phyloP scores from a whole-genome alignment of 2,329 filamentous ascomycete genomes.

The Chrysoporthe deuterocubensis region DNA sequence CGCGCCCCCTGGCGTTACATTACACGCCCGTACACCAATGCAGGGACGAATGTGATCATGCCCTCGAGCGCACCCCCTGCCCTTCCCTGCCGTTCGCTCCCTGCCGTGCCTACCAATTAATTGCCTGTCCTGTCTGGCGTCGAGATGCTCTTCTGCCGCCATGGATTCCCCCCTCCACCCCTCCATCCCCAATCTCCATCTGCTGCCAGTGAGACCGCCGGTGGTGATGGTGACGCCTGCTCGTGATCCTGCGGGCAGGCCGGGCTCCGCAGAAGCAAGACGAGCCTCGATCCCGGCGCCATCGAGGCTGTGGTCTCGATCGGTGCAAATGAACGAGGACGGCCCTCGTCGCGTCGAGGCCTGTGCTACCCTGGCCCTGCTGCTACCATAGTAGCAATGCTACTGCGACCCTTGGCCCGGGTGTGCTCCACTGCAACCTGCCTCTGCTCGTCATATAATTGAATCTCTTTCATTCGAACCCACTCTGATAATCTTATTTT shows the following conservation, averaged over 20 bases:
- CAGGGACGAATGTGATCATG: slow-evolving; percentile 1
- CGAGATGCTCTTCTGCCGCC: background rate
- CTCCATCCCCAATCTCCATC: background rate
- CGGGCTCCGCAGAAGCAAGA: background rate
- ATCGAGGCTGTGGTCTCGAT: background rate
- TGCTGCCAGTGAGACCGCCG: background rate
- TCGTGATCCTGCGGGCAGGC: background rate
- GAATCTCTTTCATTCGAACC: slow-evolving; percentile 2
- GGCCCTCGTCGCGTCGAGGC: slow-evolving; percentile 3
- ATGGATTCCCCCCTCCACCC: background rate
- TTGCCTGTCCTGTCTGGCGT: background rate
- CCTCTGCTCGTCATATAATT: slow-evolving; percentile 7
- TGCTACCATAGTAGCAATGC: background rate
- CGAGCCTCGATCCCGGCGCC: background rate
- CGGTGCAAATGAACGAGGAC: background rate
- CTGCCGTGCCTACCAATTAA: background rate
- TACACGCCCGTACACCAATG: background rate
- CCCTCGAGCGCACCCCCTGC: background rate
- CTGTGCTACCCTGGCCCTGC: background rate
- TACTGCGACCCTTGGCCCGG: background rate
- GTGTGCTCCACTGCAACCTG: slow-evolving; percentile 6
- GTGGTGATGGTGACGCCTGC: background rate
- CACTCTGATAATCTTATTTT: slow-evolving; percentile 13
- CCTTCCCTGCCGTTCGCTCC: background rate
- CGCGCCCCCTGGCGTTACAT: background rate